phyloP scores from a whole-genome alignment of 1,139 yeast genomes.

The Yamadazyma blattariae region DNA sequence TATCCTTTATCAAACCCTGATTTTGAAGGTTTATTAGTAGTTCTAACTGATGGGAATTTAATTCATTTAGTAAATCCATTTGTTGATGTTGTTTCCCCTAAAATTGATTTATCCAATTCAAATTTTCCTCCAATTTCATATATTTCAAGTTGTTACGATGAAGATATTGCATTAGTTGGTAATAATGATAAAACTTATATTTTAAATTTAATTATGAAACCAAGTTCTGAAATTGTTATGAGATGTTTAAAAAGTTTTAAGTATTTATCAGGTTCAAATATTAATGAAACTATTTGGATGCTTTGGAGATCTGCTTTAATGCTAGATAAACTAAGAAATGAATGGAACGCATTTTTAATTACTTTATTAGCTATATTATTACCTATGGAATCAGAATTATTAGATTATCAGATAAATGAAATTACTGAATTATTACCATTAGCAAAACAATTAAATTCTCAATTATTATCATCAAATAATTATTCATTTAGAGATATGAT shows the following conservation, averaged over 20 bases:
- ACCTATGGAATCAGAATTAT: conserved; percentile 31
- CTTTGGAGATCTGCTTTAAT: conserved; percentile 62
- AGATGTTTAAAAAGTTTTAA: conserved; percentile 49
- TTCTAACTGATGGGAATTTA: conserved; percentile 28
- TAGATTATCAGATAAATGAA: conserved; percentile 23
- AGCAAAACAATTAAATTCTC: conserved; percentile 31
- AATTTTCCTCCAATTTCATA: conserved; percentile 16
- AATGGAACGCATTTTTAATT: conserved; percentile 63
- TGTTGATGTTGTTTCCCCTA: conserved; percentile 46
- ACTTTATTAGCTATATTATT: conserved; percentile 48
- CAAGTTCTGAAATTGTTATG: conserved; percentile 41
- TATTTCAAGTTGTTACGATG: conserved; percentile 29
- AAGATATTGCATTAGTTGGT: conserved; percentile 24
- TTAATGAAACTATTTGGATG: conserved; percentile 57
- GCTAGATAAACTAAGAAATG: conserved; percentile 39
- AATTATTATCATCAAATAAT: conserved; percentile 21
- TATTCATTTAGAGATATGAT: conserved; percentile 47
- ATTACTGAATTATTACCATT: conserved; percentile 39
- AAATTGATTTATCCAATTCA: conserved; percentile 20
- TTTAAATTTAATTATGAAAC: conserved; percentile 41
- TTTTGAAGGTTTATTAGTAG: conserved; percentile 43
- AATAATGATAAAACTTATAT: conserved; percentile 24
- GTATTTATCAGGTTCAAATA: conserved; percentile 55
- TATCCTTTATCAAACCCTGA: conserved; percentile 29
- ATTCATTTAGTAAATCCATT: conserved; percentile 64